Conservation (phyloP, 352 stramenopile genomes). For the Aphanomyces invadans region DNA sequence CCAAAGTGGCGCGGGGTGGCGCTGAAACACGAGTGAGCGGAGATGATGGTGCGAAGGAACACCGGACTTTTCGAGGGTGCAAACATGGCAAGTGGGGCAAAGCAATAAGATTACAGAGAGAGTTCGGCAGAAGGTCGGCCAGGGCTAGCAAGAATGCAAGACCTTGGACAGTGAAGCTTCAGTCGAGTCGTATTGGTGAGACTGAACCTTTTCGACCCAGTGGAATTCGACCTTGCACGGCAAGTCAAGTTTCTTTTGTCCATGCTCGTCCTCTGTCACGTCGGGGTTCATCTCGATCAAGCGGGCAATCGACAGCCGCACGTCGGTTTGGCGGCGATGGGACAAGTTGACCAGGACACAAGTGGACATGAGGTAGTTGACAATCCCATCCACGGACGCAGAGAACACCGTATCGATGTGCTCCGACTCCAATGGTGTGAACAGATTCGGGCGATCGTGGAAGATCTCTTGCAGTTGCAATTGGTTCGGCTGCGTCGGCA, state of each 20-base stretch:
- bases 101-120: too few relatives aligned
- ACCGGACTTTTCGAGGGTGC: too few relatives aligned
- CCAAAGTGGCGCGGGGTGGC: too few relatives aligned
- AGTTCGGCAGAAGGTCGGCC: too few relatives aligned
- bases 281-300: conserved; percentile 18
- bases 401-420: conserved; percentile 4
- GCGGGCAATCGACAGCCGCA: conserved; percentile 17
- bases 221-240: conserved; percentile 20
- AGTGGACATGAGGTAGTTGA: conserved; percentile 16
- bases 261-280: not conserved
- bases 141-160: too few relatives aligned
- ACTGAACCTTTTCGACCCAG: not conserved
- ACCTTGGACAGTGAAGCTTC: too few relatives aligned
- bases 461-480: conserved; percentile 11
- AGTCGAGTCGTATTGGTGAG: not conserved
- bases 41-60: too few relatives aligned
- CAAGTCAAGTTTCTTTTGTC: not conserved
- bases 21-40: too few relatives aligned
- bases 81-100: too few relatives aligned
- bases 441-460: conserved; percentile 6
- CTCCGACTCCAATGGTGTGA: conserved; percentile 1
- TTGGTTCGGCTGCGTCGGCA: not conserved
- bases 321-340: conserved; percentile 22
- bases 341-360: conserved; percentile 13
- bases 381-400: conserved; percentile 17